Base-by-base conservation (phyloP, 169 alveolate species). In the Plasmodium falciparum region DNA sequence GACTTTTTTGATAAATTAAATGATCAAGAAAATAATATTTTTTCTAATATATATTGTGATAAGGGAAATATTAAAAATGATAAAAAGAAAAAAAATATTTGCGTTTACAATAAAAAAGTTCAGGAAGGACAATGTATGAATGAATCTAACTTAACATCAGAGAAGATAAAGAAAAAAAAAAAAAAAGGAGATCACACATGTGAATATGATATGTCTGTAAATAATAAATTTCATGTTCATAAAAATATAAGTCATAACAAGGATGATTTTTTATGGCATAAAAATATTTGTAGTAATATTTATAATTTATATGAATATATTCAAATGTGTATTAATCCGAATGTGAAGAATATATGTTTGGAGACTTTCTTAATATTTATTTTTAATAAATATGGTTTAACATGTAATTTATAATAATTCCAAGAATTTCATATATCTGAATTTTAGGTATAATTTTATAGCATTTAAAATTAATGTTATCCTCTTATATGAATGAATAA, bases 221-320 rank as follows among this genome's bases (percentile, higher is more conserved):
- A 70, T 43, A 65, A 39, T 52, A 67, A 20, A 33, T 67, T 17
- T 50, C 17, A 50, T 17, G 70, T 29, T 17, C 54, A 58, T 29
- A 67, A 80, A 15, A 49, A 69, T 52, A 69, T 61, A 17, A 75
- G 33, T 33, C 71, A 66, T 61, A 86, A 86, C 59, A 86, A 72
- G 5, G 43, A 86, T 54, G 61, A 70, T 86, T 62, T 61, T 72
- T 22, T 58, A 61, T 86, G 92, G 92, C 92, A 86, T 22, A 86
- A 71, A 72, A 70, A 71, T 26, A 62, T 86, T 86, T 86, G 92
- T 58, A 86, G 62, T 74, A 86, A 86, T 45, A 61, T 86, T 29
- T 72, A 70, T 43, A 86, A 86, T 61, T 39, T 86, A 61, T 86
- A 86, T 86, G 92, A 73, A 74, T 86, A 86, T 73, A 73, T 67